These are phyloP conservation scores for Dryadomyces quercus-mongolicae DNA, from an alignment of 2,329 filamentous ascomycete species.

Conservation along the genomic window DNA sequence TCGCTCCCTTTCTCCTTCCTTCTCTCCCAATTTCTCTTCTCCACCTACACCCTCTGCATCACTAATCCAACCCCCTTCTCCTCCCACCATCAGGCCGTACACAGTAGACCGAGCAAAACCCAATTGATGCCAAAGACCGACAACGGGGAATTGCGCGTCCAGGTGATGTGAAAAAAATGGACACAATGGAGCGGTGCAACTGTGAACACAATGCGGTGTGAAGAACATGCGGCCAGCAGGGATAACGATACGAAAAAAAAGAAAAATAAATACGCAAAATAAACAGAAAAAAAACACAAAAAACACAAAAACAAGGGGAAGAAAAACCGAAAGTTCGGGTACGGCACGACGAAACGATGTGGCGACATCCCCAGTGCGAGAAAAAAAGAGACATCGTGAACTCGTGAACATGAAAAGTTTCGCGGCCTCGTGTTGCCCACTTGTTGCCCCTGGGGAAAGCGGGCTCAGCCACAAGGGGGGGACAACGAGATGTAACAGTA, in stretches of 20 bases:
- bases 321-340: background rate
- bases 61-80: constrained; percentile 1
- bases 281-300: background rate
- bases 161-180: constrained; percentile 5
- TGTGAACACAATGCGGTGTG: background rate
- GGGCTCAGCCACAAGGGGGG: background rate
- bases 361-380: background rate
- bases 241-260: background rate
- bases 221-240: background rate
- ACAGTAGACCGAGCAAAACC: background rate
- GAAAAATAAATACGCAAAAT: background rate
- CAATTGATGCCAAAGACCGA: background rate
- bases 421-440: background rate
- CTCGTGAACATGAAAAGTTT: background rate
- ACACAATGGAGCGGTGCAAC: background rate
- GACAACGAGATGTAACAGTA: background rate
- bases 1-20: no score
- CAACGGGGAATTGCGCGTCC: constrained; percentile 1
- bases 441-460: background rate
- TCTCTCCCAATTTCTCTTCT: background rate
- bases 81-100: background rate
- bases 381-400: background rate
- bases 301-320: background rate
- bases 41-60: background rate
- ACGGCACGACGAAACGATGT: background rate